Evolutionary conservation across 495 filamentous ascomycete genomes (phyloP), one percentile per base, ranked within the genome.

Genomic region (Xylaria intraflava): DNA sequence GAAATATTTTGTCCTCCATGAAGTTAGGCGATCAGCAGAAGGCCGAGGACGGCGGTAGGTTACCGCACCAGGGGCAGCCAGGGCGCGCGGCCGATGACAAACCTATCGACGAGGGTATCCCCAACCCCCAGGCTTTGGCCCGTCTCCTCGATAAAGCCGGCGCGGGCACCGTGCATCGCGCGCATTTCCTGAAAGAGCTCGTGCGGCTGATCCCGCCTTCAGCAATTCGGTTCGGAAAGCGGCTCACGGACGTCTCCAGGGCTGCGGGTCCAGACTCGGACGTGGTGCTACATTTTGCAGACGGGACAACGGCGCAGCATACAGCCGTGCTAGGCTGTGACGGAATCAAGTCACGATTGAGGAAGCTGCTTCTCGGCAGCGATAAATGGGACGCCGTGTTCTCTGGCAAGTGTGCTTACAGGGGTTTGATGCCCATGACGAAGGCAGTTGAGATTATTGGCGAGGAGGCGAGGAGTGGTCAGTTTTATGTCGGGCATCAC

Each of bases 251-350:
- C 29, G 57, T 73, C 22, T 41, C 46, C 62, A 45, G 51, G 49
- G 55, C 24, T 43, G 62, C 35, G 36, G 68, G 62, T 11, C 58
- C 55, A 0, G 66, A 56, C n/a, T n/a, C n/a, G 24, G 71, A 72
- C 23, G 58, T 77, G 3, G 31, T 71, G 2, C 49, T 84, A 39
- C 59, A 64, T 9, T 86, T 88, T 51, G 54, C 55, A 0, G 83
- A 86, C 63, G 82, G 83, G 6, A 76, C 60, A 0, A 70, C 55
- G 2, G 81, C 70, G 0, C 67, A 74, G 53, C 78, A 77, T 8
- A 77, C 80, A 52, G 74, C 74, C 20, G 75, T 82, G 1, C 70
- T 84, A 38, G 80, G 79, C 8, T 81, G 78, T 54, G 81, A 84
- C 51, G 81, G 81, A 0, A 77, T 84, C 45, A 80, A 77, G 42